phyloP scores from a whole-genome alignment of 805 yeast species.

The Candida suzukii region DNA sequence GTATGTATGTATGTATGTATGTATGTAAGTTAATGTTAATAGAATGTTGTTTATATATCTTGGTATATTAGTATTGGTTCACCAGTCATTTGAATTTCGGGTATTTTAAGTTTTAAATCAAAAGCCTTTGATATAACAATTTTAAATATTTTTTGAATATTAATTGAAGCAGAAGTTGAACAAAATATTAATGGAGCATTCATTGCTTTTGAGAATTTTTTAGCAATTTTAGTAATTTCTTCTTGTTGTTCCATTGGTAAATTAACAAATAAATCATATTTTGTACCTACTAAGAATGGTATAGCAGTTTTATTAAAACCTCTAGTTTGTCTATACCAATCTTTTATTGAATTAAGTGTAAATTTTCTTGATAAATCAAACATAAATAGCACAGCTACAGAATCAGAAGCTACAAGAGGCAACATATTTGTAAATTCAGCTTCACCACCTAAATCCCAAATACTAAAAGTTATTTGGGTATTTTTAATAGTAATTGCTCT shows the following conservation, averaged over 20 bases:
- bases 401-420: conserved; percentile 85
- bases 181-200: conserved; percentile 77
- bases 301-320: conserved; percentile 88
- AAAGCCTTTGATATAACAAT: conserved; percentile 85
- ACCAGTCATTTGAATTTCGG: conserved; percentile 80
- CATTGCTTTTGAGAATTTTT: conserved; percentile 85
- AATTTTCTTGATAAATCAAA: conserved; percentile 85
- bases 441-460: conserved; percentile 97
- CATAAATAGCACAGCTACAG: conserved; percentile 85
- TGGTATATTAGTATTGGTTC: conserved; percentile 80
- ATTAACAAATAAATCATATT: conserved; percentile 81
- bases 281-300: conserved; percentile 88
- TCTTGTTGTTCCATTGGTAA: conserved; percentile 74
- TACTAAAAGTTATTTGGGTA: conserved; percentile 82
- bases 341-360: conserved; percentile 80
- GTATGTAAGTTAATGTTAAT: neutral
- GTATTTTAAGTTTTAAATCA: conserved; percentile 73
- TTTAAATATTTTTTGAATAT: conserved; percentile 90
- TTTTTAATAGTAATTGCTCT: conserved; percentile 76
- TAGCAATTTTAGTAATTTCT: conserved; percentile 76
- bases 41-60: conserved; percentile 11
- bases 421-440: conserved; percentile 93
- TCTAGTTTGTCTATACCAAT: conserved; percentile 90
- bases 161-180: conserved; percentile 87
- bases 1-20: neutral